These are phyloP conservation scores for Amylocarpus encephaloides DNA, from an alignment of 2,329 filamentous ascomycete species.

Conservation along the genomic window DNA sequence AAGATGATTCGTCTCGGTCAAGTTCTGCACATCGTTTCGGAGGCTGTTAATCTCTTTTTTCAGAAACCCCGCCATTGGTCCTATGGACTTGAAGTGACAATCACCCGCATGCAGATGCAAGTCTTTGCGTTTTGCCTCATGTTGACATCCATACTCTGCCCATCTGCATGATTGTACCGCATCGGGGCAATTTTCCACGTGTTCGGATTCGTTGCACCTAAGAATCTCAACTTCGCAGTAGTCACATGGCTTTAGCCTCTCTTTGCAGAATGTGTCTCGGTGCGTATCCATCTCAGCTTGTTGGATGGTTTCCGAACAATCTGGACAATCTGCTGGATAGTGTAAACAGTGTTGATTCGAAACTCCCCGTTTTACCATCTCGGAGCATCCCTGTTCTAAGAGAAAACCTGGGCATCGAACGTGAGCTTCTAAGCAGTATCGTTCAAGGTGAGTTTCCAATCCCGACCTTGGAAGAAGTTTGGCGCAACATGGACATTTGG, in stretches of 20 bases:
- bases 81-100: conserved; percentile 49
- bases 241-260: conserved; percentile 27
- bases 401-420: conserved; percentile 44
- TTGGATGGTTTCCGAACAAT: conserved; percentile 43
- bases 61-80: conserved; percentile 42
- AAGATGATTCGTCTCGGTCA: conserved; percentile 35
- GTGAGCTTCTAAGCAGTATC: conserved; percentile 49
- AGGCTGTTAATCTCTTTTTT: conserved; percentile 37
- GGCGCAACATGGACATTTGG: conserved; percentile 54
- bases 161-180: conserved; percentile 40
- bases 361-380: conserved; percentile 46
- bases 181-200: conserved; percentile 41
- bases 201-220: conserved; percentile 22
- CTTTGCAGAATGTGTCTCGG: conserved; percentile 39
- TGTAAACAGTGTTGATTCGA: conserved; percentile 50
- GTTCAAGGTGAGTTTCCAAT: conserved; percentile 49
- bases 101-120: conserved; percentile 40
- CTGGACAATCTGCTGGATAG: conserved; percentile 43
- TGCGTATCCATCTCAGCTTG: conserved; percentile 45
- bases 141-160: conserved; percentile 43
- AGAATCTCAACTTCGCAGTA: conserved; percentile 26
- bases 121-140: conserved; percentile 34
- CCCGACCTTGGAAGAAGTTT: conserved; percentile 46
- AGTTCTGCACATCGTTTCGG: conserved; percentile 40
- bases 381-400: conserved; percentile 42